Evolutionary conservation across 805 yeast genomes (phyloP).

Genomic region (Kuraishia borneana): DNA sequence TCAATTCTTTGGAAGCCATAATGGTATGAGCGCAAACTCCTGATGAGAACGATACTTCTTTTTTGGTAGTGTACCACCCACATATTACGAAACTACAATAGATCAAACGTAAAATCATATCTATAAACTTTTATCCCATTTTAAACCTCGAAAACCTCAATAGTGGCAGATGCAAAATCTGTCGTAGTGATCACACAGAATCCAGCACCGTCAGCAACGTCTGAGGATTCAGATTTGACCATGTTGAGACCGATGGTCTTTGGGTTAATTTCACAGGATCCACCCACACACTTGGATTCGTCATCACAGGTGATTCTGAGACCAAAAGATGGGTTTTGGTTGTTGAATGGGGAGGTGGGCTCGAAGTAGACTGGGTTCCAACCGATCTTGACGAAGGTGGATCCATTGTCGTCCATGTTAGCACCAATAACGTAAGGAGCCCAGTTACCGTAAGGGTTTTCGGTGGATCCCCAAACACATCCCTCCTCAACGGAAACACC

Average conservation of each 20-base stretch:
- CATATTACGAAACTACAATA: too few species aligned
- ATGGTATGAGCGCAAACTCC: background rate
- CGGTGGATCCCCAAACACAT: constrained; percentile 72
- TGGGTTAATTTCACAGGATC: constrained; percentile 78
- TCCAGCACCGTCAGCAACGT: constrained; percentile 41
- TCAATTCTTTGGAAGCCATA: constrained; percentile 38
- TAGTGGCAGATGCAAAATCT: constrained; percentile 49
- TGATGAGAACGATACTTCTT: background rate
- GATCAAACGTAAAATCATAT: too few species aligned
- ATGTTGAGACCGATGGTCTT: constrained; percentile 46
- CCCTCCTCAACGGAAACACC: constrained; percentile 69
- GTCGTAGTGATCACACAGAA: constrained; percentile 78
- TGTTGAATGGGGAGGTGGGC: constrained; percentile 38
- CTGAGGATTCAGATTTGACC: constrained; percentile 30
- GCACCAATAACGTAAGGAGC: constrained; percentile 91
- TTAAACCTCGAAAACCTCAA: constrained; percentile 47
- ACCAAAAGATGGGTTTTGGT: constrained; percentile 55
- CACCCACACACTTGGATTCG: constrained; percentile 58
- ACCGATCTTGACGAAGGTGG: constrained; percentile 75
- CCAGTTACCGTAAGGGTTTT: constrained; percentile 79
- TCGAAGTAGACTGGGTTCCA: constrained; percentile 86
- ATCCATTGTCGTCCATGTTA: constrained; percentile 58
- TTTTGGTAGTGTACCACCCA: too few species aligned
- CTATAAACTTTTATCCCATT: too few species aligned
- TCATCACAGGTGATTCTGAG: constrained; percentile 65